Base-by-base conservation (phyloP, 352 stramenopile genomes). In the Globisporangium cylindrosporum region DNA sequence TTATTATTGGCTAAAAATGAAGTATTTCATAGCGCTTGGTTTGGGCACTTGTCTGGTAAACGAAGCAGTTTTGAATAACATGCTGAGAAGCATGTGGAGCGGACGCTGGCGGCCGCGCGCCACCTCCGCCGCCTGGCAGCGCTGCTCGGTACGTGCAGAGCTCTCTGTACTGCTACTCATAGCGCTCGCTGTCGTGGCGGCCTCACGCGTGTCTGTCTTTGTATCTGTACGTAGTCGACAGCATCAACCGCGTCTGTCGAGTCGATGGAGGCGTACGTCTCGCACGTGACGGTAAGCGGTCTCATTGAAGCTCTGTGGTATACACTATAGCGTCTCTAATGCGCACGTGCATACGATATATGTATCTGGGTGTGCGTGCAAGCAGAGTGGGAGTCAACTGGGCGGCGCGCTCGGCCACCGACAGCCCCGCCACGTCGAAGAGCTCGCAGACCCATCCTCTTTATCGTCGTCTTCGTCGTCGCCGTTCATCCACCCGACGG, bases 401-500 rank as follows among this genome's bases (percentile, higher is more conserved):
- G 25, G 38, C 15, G 41, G 43, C 25, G 38, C 67, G 25, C 57
- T 55, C 41, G 29, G 54, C 24, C 53, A 38, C 41, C 64, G 46
- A 41, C 59, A 65, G 55, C 51, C 64, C 24, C 32, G 59, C 34
- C 60, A 75, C 9, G n/a, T 51, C 15, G 20, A 51, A 14, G 36
- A 64, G 55, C 24, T 32, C 60, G 54, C 20, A 38, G 56, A 25
- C 5, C 10, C 22, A 8, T 20, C 46, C 0, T 36, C n/a, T 32
- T 64, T 32, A 48, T 46, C 55, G 2, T 61, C 64, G 36, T 43
- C 25, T 36, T 62, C 41, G 46, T 61, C 55, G 0, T 61, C 64
- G 36, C 62, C 72, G 15, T 70, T 71, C 49, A 74, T 93, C 38
- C 85, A 95, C 53, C 74, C 76, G 43, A 95, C 82, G 2, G 85